A percentile compares a stretch with the other conserved stretches of the same genome.
These are phyloP conservation scores for Quercus aquifolioides DNA, from an alignment of 306 rosid genomes.

Conservation along the genomic window DNA sequence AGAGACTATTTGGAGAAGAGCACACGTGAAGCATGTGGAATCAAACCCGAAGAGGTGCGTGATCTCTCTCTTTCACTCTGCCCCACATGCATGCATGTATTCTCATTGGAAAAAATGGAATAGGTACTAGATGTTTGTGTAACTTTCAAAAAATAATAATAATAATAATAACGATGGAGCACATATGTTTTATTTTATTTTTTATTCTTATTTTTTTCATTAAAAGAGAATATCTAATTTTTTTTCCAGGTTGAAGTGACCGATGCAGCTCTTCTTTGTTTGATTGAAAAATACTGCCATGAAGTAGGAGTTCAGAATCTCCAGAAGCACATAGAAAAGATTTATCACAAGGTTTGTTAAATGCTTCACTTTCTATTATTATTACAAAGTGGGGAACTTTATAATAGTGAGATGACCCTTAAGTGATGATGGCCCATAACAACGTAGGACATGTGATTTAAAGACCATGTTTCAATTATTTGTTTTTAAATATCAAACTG, in stretches of 20 bases:
- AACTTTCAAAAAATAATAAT: too few relatives aligned
- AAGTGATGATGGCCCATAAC: background rate
- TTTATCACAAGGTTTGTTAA: slow-evolving; percentile 80
- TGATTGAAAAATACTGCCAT: slow-evolving; percentile 88
- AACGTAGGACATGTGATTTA: background rate
- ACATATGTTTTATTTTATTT: too few relatives aligned
- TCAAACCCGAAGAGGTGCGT: slow-evolving; percentile 74
- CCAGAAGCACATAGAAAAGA: slow-evolving; percentile 97
- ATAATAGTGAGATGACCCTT: background rate
- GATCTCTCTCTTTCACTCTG: slow-evolving; percentile 18
- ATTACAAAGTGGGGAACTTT: background rate
- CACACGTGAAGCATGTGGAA: slow-evolving; percentile 94
- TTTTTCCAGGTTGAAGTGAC: slow-evolving; percentile 82
- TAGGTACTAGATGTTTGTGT: background rate
- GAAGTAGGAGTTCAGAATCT: slow-evolving; percentile 98
- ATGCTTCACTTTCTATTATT: slow-evolving; percentile 3
- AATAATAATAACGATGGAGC: background rate
- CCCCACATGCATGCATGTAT: slow-evolving; percentile 10
- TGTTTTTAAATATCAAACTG: background rate
- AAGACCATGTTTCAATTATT: background rate
- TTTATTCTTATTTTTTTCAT: background rate
- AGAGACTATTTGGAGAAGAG: slow-evolving; percentile 94
- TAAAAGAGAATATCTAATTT: slow-evolving; percentile 1
- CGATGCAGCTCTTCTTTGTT: slow-evolving; percentile 81
- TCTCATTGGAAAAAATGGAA: background rate